A percentile compares a stretch with the other conserved stretches of the same genome.
These are phyloP conservation scores for Epichloe uncinata DNA, from an alignment of 2,329 filamentous ascomycete species.

Conservation along the genomic window DNA sequence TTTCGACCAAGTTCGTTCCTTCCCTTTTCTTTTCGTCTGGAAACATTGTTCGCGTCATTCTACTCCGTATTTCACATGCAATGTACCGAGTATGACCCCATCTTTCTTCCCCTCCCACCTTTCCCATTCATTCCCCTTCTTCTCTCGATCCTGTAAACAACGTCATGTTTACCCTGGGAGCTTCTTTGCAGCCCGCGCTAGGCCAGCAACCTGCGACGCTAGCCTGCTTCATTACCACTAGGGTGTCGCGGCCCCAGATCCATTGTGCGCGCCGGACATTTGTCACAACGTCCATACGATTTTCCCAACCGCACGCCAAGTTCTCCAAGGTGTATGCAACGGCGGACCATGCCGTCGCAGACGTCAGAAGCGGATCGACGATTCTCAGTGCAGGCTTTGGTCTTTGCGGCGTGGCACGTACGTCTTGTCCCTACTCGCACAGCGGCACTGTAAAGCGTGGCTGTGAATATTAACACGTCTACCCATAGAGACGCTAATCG, in stretches of 20 bases:
- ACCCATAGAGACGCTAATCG: slow-evolving; percentile 54
- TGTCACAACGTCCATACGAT: slow-evolving; percentile 2
- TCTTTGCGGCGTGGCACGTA: slow-evolving; percentile 57
- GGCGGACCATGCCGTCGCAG: slow-evolving; percentile 56
- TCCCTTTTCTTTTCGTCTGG: neutral
- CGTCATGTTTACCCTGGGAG: neutral
- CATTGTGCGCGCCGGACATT: slow-evolving; percentile 1
- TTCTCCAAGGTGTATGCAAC: slow-evolving; percentile 36
- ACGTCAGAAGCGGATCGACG: slow-evolving; percentile 55
- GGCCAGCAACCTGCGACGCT: neutral
- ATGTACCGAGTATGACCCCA: too few relatives aligned
- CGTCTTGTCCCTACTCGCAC: neutral
- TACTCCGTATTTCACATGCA: neutral
- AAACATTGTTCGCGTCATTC: neutral
- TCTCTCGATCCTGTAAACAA: neutral
- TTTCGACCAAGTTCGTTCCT: neutral
- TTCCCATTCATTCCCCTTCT: neutral
- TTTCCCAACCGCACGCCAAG: slow-evolving; percentile 13
- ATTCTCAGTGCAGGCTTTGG: slow-evolving; percentile 70
- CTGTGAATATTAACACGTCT: slow-evolving; percentile 2
- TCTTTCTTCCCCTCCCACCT: neutral
- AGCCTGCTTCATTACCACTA: neutral
- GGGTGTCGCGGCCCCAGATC: neutral
- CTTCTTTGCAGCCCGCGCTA: neutral
- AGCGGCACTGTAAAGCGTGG: neutral